Conservation (phyloP, 768 basidiomycete genomes). For the Pisolithus microcarpus region DNA sequence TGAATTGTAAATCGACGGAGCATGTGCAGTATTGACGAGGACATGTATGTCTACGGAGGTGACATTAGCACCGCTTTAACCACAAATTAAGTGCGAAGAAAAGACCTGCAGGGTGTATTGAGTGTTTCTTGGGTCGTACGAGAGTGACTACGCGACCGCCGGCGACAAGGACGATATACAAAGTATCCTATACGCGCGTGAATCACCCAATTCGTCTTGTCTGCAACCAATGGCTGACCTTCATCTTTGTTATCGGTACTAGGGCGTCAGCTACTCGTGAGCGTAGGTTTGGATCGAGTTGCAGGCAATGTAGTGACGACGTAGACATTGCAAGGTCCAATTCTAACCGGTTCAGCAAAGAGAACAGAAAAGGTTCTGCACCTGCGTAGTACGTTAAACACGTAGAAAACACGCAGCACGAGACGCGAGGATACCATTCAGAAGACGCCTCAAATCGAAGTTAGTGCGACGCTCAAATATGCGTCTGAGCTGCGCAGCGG, state of each 20-base stretch:
- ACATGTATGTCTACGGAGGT: conserved; percentile 68
- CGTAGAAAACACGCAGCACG: background rate
- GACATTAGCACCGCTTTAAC: background rate
- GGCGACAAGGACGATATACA: conserved; percentile 86
- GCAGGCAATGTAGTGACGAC: conserved; percentile 75
- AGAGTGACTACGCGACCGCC: conserved; percentile 76
- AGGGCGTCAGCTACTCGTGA: conserved; percentile 73
- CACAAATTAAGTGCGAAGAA: conserved; percentile 1
- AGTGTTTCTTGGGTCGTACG: conserved; percentile 85
- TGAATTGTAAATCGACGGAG: conserved; percentile 71
- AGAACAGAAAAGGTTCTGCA: conserved; percentile 72
- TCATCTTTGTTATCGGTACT: conserved; percentile 75
- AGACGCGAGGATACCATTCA: conserved; percentile 43
- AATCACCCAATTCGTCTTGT: background rate
- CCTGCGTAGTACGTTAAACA: conserved; percentile 38
- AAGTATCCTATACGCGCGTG: conserved; percentile 54
- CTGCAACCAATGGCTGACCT: conserved; percentile 35
- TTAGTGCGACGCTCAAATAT: conserved; percentile 89
- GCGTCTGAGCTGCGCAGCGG: conserved; percentile 71
- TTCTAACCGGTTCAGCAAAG: conserved; percentile 64
- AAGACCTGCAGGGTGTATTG: conserved; percentile 86
- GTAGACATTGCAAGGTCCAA: conserved; percentile 75
- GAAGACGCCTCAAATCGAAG: conserved; percentile 76
- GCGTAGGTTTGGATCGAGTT: conserved; percentile 61
- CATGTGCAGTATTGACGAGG: conserved; percentile 82